Evolutionary conservation across 495 filamentous ascomycete genomes (phyloP).

Genomic region (Sporormia fimetaria): DNA sequence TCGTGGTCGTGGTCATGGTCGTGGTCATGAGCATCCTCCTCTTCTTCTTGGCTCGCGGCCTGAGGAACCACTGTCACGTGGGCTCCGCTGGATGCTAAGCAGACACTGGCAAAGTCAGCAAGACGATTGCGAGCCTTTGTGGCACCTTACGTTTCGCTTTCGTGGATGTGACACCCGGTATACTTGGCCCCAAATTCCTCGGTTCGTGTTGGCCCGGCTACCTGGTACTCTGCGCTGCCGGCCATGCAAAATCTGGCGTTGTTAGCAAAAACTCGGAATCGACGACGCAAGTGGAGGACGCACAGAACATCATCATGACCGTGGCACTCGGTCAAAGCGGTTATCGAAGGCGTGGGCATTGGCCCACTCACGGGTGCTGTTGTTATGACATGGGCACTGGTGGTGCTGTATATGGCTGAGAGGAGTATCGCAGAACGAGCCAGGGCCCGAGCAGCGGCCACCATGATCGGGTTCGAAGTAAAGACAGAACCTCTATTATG

Average conservation of each 20-base stretch:
- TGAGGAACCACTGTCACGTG: conserved; percentile 34
- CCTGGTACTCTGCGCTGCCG: conserved; percentile 34
- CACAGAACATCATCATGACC: conserved; percentile 33
- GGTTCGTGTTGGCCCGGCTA: conserved; percentile 37
- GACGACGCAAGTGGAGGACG: neutral
- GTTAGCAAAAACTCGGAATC: neutral
- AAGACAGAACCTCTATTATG: no score
- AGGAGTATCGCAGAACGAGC: no score
- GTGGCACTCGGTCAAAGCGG: conserved; percentile 37
- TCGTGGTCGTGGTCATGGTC: conserved; percentile 19
- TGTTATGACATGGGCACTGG: no score
- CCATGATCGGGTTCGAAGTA: no score
- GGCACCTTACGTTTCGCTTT: conserved; percentile 35
- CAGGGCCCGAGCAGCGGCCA: no score
- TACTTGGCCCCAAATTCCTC: conserved; percentile 38
- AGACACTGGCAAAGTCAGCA: conserved; percentile 32
- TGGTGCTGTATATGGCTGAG: no score
- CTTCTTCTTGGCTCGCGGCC: conserved; percentile 1
- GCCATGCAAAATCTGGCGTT: conserved; percentile 33
- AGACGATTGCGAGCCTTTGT: neutral
- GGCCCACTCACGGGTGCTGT: no score
- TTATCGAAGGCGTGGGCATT: no score
- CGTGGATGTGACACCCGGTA: conserved; percentile 44
- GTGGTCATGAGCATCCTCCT: neutral
- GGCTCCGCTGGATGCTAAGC: conserved; percentile 38